Base-by-base conservation (phyloP, 1,284 basidiomycete species). In the Ganoderma lucidum region DNA sequence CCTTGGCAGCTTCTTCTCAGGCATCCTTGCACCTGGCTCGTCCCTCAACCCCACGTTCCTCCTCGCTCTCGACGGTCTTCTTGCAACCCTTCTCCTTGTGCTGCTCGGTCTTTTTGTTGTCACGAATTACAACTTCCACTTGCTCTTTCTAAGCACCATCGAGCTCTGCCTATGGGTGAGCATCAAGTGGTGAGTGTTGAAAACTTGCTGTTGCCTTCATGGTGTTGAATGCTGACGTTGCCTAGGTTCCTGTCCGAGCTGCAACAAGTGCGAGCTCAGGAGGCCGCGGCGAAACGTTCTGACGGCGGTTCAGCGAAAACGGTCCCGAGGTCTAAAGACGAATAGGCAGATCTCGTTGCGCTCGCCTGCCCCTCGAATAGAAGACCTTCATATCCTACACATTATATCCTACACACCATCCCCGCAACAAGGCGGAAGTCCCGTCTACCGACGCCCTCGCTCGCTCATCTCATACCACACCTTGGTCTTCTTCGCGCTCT, bases 401-500 rank as follows among this genome's bases (percentile, higher is more conserved):
- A 39, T n/a, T 19, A 60, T 60, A 60, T 42, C 39, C 35, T 42
- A 39, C 59, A 23, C n/a, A 42, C 37, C 10, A 60, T 32, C 17
- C 35, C 23, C 28, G 28, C 30, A 6, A 56, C 17, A 10, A 2
- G 45, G n/a, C n/a, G 45, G 15, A 56, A 32, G 6, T 19, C 53
- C 17, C 30, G 19, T 83, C 75, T 90, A 73, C 41, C 86, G 81
- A 70, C 83, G 83, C 35, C 81, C 79, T 69, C 83, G 85, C 68
- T 92, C 89, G 73, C 83, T 88, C 67, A 87, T 88, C 75, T 96
- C 95, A 79, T 94, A 92, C 95, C 95, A 97, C 67, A 81, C 81
- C 80, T 96, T 96, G 75, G 90, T 92, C 72, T 85, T 82, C 76
- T 88, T 90, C 45, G 89, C 87, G 71, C 92, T 93, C 71, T 95